These are phyloP conservation scores for Plasmodium billcollinsi DNA, from an alignment of 169 alveolate species.

Conservation along the genomic window DNA sequence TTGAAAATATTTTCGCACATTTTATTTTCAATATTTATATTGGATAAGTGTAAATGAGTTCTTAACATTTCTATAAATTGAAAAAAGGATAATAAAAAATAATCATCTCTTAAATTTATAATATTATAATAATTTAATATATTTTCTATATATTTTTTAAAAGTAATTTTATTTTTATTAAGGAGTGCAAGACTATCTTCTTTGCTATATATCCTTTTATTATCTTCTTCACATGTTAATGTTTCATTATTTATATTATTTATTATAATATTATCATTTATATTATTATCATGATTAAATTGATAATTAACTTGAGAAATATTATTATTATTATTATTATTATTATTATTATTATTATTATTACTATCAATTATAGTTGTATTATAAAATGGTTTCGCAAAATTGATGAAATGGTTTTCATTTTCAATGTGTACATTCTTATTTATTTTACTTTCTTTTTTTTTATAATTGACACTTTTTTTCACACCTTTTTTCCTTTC, in stretches of 20 bases:
- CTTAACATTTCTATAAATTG: constrained; percentile 30
- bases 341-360: too few species aligned
- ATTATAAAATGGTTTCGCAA: too few species aligned
- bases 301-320: too few species aligned
- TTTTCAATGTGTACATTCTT: background rate
- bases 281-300: too few species aligned
- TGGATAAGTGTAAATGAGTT: constrained; percentile 6
- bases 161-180: constrained; percentile 5
- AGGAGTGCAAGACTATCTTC: background rate
- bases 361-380: too few species aligned
- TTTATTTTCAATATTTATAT: constrained; percentile 13
- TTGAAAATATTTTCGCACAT: background rate
- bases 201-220: background rate
- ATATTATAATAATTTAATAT: constrained; percentile 32
- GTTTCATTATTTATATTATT: background rate
- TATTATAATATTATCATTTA: background rate
- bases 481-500: background rate
- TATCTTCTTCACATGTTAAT: background rate
- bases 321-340: too few species aligned
- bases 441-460: background rate
- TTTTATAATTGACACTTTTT: background rate
- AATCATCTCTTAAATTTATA: constrained; percentile 57
- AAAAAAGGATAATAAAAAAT: constrained; percentile 31
- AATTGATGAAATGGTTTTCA: too few species aligned
- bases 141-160: constrained; percentile 1